Evolutionary conservation across 1,284 basidiomycete species (phyloP), one percentile per base, ranked within the genome.

Genomic region (Cutaneotrichosporon daszewskae): DNA sequence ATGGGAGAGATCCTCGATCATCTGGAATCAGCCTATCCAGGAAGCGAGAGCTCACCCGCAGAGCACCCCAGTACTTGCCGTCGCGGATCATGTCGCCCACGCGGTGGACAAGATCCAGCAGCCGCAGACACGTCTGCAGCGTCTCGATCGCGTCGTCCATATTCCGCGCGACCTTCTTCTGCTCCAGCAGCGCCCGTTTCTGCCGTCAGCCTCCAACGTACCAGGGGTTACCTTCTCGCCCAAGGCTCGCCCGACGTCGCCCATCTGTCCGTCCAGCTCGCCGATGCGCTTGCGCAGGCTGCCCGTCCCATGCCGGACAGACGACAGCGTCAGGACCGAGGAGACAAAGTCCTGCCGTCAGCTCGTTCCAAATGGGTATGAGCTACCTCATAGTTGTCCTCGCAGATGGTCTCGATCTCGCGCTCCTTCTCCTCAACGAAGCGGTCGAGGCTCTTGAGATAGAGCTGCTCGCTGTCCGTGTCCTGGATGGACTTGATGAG

Each of bases 71-170:
- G 73, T 92, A 98, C 74, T 87, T 91, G 42, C 86, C 85, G 55
- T 90, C 83, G 55, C 80, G 79, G 57, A 98, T 87, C 82, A 98
- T 87, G 60, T 88, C 82, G 18, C 87, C 85, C 22, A 98, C 88
- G 26, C 90, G 81, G 65, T 91, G 83, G n/a, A 96, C 85, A 48
- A 97, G 83, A 62, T 98, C 95, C 43, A 99, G 74, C 5, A 98
- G 83, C 36, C 89, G 80, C 37, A 98, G 73, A 63, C 88, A 96
- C 14, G 87, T 84, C 69, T 98, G 91, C 5, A 98, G 73, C 4
- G 87, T 87, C 60, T 96, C 91, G 53, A 98, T 94, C 14, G 89
- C 89, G 61, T 97, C 91, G 68, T 97, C 92, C 27, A 99, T 77
- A 69, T 97, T 95, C 13, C 83, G 79, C 2, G 85, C 88, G 0